A percentile compares a stretch with the other conserved stretches of the same genome.
Conservation (phyloP, 768 basidiomycete species). For the Dictyophora rubrovolvata region DNA sequence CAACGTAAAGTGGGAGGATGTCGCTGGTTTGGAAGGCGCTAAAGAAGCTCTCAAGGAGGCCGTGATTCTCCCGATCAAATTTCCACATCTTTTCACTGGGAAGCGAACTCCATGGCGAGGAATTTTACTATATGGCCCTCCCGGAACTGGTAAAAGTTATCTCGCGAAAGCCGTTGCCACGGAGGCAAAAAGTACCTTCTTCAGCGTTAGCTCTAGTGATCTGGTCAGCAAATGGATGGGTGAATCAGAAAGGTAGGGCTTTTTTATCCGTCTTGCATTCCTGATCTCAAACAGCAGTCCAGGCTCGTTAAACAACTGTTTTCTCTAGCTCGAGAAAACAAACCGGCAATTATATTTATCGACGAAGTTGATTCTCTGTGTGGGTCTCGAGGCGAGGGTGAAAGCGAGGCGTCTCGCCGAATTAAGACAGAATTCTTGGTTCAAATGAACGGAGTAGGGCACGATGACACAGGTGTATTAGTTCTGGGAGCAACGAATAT, state of each 20-base stretch:
- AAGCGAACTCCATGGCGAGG: conserved; percentile 97
- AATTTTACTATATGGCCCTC: conserved; percentile 93
- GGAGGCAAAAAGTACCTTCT: conserved; percentile 98
- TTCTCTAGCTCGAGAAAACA: conserved; percentile 89
- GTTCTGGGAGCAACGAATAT: conserved; percentile 98
- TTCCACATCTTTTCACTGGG: conserved; percentile 96
- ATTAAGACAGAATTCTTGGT: conserved; percentile 97
- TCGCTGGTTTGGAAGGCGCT: conserved; percentile 90
- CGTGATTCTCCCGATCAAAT: conserved; percentile 99
- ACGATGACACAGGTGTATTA: conserved; percentile 92
- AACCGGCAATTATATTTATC: conserved; percentile 97
- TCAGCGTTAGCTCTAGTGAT: conserved; percentile 90
- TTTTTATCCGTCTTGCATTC: neutral
- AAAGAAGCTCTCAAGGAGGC: conserved; percentile 97
- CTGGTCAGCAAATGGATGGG: conserved; percentile 99
- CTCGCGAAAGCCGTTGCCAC: conserved; percentile 98
- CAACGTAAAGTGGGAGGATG: conserved; percentile 97
- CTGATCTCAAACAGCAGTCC: conserved; percentile 2
- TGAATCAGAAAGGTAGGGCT: conserved; percentile 81
- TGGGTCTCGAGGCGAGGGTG: conserved; percentile 91
- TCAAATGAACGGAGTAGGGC: conserved; percentile 99
- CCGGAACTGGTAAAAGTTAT: conserved; percentile 94
- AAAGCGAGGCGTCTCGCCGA: conserved; percentile 90
- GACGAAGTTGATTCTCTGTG: conserved; percentile 97
- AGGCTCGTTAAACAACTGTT: conserved; percentile 96